Evolutionary conservation across 2,329 filamentous ascomycete species (phyloP).

Genomic region (Trichoderma simmonsii): DNA sequence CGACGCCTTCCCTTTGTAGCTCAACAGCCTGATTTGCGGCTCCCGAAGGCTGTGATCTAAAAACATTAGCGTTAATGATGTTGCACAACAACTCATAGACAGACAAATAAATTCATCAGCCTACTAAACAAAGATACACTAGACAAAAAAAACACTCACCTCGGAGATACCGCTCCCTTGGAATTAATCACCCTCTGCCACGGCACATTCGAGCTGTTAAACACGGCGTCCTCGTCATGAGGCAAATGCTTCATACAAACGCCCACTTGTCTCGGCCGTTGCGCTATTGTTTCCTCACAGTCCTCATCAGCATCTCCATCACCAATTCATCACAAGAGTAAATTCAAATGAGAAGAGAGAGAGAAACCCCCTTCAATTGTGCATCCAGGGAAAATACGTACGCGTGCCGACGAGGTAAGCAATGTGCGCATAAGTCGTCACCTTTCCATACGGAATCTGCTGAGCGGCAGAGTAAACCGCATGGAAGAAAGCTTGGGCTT

Average conservation of each 20-base stretch:
- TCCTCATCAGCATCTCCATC: neutral
- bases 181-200: slow-evolving; percentile 94
- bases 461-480: slow-evolving; percentile 81
- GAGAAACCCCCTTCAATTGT: no score
- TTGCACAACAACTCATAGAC: neutral
- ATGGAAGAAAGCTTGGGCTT: slow-evolving; percentile 70
- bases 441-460: slow-evolving; percentile 76
- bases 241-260: slow-evolving; percentile 86
- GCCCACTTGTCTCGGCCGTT: slow-evolving; percentile 80
- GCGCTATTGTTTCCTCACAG: slow-evolving; percentile 44
- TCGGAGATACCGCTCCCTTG: slow-evolving; percentile 79
- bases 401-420: slow-evolving; percentile 69
- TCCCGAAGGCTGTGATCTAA: slow-evolving; percentile 48
- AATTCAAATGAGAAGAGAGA: neutral
- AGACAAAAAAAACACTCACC: slow-evolving; percentile 45
- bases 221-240: slow-evolving; percentile 47
- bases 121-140: no score
- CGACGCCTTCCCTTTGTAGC: slow-evolving; percentile 51
- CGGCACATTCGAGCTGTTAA: slow-evolving; percentile 76
- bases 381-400: slow-evolving; percentile 39
- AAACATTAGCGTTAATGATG: neutral
- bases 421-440: slow-evolving; percentile 86
- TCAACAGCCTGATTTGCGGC: slow-evolving; percentile 50
- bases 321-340: neutral
- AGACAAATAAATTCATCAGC: neutral